These are phyloP conservation scores for Cladosporium cucumerinum DNA, from an alignment of 2,329 filamentous ascomycete species.

Conservation along the genomic window DNA sequence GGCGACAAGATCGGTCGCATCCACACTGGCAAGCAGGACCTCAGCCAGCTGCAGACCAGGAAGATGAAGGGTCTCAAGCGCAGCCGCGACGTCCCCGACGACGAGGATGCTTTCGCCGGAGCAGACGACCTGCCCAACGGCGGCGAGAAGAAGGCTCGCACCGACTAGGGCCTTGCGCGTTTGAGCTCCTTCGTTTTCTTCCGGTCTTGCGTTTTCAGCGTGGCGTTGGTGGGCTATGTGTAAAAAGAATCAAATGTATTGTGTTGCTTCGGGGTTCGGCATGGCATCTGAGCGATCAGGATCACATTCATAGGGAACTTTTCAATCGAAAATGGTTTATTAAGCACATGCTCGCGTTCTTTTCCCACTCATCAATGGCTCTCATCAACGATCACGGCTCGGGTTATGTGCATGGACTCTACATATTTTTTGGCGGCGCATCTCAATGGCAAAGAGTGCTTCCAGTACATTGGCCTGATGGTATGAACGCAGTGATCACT, in stretches of 20 bases:
- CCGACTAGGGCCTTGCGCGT: conserved; percentile 21
- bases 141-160: conserved; percentile 26
- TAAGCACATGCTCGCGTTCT: not conserved
- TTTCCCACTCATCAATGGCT: not conserved
- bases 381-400: not conserved
- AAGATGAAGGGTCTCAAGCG: conserved; percentile 99
- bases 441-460: not conserved
- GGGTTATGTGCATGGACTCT: not conserved
- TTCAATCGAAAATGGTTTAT: not conserved
- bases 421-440: not conserved
- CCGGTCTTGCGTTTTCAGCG: conserved; percentile 23
- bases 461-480: no score
- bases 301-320: not conserved
- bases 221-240: conserved; percentile 21
- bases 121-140: conserved; percentile 20
- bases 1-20: conserved; percentile 96
- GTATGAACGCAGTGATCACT: no score
- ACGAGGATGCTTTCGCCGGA: conserved; percentile 41
- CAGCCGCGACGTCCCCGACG: conserved; percentile 60
- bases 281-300: conserved; percentile 3
- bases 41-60: conserved; percentile 81
- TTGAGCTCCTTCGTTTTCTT: conserved; percentile 1
- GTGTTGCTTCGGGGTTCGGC: not conserved
- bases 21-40: conserved; percentile 86
- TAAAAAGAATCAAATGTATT: conserved; percentile 15